Conservation (phyloP, 208 protist genomes). For the Acanthamoeba lenticulata region DNA sequence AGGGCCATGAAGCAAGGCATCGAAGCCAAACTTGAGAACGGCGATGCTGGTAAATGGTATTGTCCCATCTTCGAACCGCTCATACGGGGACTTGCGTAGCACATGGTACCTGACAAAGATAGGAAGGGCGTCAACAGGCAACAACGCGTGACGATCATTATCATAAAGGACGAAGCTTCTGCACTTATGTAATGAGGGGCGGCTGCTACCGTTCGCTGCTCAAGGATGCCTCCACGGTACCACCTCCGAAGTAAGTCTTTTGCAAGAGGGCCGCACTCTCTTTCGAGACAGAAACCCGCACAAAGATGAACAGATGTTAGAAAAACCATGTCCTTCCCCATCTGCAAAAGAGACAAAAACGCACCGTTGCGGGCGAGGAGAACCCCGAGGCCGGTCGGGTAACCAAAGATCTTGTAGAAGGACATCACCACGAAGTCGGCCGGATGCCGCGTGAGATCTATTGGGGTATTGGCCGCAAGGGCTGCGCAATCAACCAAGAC, state of each 20-base stretch:
- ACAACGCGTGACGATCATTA: too few relatives aligned
- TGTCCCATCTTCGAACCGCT: conserved; percentile 84
- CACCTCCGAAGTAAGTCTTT: conserved; percentile 87
- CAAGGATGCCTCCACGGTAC: conserved; percentile 79
- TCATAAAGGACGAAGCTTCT: background rate
- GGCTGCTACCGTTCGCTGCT: conserved; percentile 65
- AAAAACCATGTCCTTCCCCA: background rate
- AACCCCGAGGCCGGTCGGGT: conserved; percentile 87
- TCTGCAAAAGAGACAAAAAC: background rate
- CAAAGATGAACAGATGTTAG: background rate
- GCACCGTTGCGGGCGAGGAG: conserved; percentile 82
- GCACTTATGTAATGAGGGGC: background rate
- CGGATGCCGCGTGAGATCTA: conserved; percentile 81
- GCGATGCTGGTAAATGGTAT: conserved; percentile 81
- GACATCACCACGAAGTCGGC: conserved; percentile 88
- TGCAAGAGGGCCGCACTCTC: conserved; percentile 63
- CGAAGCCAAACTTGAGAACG: conserved; percentile 78
- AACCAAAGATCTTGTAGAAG: conserved; percentile 92
- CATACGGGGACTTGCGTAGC: background rate
- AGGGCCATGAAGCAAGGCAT: conserved; percentile 36
- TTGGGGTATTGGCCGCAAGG: conserved; percentile 73
- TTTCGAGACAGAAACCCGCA: background rate
- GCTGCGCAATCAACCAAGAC: conserved; percentile 88
- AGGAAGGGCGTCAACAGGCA: background rate
- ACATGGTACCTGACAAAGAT: conserved; percentile 11